Conservation (phyloP, 805 yeast genomes). For the Lachancea kluyveri region DNA sequence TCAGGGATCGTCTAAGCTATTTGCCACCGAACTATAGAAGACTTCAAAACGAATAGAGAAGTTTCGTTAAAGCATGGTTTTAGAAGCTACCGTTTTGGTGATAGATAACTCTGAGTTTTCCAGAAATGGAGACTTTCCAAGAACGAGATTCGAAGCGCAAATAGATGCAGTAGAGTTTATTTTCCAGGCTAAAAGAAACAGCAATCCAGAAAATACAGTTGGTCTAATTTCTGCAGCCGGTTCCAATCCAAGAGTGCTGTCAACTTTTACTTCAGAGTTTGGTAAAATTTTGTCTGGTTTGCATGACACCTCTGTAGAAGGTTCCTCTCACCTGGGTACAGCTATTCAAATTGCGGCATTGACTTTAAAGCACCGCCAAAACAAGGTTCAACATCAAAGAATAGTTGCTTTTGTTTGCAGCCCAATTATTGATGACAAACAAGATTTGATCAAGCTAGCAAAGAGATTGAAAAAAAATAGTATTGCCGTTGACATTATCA, state of each 20-base stretch:
- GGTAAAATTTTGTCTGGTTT: conserved; percentile 82
- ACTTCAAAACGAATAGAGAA: too few relatives aligned
- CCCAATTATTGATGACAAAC: conserved; percentile 62
- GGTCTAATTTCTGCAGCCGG: conserved; percentile 91
- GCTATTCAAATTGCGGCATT: conserved; percentile 90
- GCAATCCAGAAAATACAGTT: conserved; percentile 92
- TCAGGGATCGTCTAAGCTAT: too few relatives aligned
- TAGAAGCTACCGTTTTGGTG: conserved; percentile 94
- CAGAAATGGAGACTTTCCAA: conserved; percentile 90
- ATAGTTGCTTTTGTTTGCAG: conserved; percentile 85
- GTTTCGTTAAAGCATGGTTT: too few relatives aligned
- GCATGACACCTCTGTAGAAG: conserved; percentile 70
- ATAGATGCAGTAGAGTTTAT: conserved; percentile 81
- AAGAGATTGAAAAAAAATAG: conserved; percentile 90
- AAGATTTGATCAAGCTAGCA: conserved; percentile 76
- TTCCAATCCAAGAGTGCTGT: conserved; percentile 75
- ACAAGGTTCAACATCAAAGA: conserved; percentile 86
- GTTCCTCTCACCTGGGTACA: conserved; percentile 61
- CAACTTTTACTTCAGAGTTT: conserved; percentile 80
- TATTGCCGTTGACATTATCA: conserved; percentile 81
- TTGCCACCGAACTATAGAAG: too few relatives aligned
- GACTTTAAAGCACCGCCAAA: conserved; percentile 94
- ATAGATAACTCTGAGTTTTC: conserved; percentile 94
- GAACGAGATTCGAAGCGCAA: conserved; percentile 89
- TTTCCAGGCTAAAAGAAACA: conserved; percentile 76